Conservation (phyloP, 345 rosid genomes). For the Cardamine occulta region DNA sequence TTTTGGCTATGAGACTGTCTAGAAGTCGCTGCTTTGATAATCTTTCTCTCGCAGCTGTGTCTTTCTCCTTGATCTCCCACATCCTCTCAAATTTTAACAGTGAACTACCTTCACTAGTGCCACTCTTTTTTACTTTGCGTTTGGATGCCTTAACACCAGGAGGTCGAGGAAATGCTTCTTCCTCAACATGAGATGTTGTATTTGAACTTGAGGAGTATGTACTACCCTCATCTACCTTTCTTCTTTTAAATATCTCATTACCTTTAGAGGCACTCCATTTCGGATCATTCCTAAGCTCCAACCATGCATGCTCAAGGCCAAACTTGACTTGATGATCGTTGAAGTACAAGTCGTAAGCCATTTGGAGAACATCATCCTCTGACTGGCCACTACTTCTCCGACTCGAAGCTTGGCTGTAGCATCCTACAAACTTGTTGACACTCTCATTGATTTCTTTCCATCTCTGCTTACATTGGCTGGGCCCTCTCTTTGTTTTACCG, state of each 20-base stretch:
- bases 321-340: background rate
- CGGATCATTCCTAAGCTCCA: background rate
- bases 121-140: background rate
- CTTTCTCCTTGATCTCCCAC: background rate
- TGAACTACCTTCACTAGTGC: background rate
- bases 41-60: background rate
- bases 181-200: too few species aligned
- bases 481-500: background rate
- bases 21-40: background rate
- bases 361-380: background rate
- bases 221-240: too few species aligned
- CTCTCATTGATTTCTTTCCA: background rate
- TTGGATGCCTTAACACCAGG: background rate
- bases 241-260: background rate
- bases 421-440: background rate
- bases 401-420: background rate
- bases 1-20: background rate
- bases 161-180: background rate
- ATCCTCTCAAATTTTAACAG: background rate
- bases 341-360: background rate
- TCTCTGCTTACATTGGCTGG: background rate
- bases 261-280: background rate
- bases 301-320: too few species aligned
- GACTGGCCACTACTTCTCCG: background rate
- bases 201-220: too few species aligned